A percentile compares a stretch with the other conserved stretches of the same genome.
phyloP scores from a whole-genome alignment of 352 stramenopile genomes.

The Pythium vanterpoolii region DNA sequence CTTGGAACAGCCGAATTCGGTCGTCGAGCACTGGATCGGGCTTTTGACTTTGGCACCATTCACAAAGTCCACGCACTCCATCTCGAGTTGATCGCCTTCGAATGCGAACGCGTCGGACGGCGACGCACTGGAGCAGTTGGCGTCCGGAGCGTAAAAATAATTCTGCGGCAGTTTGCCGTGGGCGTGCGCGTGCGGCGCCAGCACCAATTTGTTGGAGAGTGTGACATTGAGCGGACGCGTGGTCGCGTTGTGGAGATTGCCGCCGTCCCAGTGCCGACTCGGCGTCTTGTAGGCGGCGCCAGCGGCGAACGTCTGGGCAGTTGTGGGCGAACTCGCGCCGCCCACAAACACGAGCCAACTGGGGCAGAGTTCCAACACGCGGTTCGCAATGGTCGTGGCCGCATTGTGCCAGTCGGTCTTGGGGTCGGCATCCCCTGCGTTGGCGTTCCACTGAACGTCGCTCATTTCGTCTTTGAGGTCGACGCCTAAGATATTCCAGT shows the following conservation, averaged over 20 bases:
- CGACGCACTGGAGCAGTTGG: conserved; percentile 36
- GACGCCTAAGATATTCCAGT: conserved; percentile 70
- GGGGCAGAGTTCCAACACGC: conserved; percentile 43
- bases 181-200: conserved; percentile 58
- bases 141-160: conserved; percentile 49
- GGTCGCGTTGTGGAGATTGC: conserved; percentile 61
- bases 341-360: conserved; percentile 66
- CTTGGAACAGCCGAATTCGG: conserved; percentile 35
- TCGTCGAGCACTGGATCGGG: conserved; percentile 33
- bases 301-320: conserved; percentile 35
- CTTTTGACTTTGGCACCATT: conserved; percentile 35
- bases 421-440: conserved; percentile 20
- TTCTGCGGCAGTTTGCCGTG: conserved; percentile 52
- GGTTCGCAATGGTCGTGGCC: conserved; percentile 36
- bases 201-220: conserved; percentile 57
- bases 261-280: conserved; percentile 56
- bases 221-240: conserved; percentile 38
- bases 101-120: conserved; percentile 25
- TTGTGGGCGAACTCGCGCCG: conserved; percentile 43
- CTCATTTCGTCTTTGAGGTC: conserved; percentile 57
- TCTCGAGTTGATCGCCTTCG: conserved; percentile 17
- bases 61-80: conserved; percentile 43
- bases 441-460: conserved; percentile 38
- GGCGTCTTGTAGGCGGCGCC: conserved; percentile 35
- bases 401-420: conserved; percentile 44